phyloP scores from a whole-genome alignment of 2,329 filamentous ascomycete species.

The Pseudogymnoascus sp. region DNA sequence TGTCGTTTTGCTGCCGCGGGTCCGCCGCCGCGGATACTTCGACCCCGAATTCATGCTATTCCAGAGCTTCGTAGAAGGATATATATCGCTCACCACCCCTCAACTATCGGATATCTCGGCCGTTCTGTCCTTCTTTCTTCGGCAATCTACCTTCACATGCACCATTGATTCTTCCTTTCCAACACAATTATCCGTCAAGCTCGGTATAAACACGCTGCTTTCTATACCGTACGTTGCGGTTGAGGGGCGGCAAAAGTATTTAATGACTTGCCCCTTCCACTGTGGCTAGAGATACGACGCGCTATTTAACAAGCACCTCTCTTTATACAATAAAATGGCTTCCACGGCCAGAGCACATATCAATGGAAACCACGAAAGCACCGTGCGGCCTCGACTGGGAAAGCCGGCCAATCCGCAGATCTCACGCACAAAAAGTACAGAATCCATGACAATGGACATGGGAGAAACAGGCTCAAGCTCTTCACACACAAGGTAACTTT shows the following conservation, averaged over 20 bases:
- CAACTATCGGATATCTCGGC: neutral
- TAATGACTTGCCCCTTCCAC: neutral
- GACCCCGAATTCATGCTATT: neutral
- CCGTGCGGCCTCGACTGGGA: conserved; percentile 17
- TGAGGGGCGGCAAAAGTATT: conserved; percentile 4
- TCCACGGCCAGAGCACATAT: neutral
- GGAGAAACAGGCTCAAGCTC: conserved; percentile 21
- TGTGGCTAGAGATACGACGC: conserved; percentile 5
- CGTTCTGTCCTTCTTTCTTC: neutral
- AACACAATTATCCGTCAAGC: neutral
- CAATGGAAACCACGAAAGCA: conserved; percentile 22
- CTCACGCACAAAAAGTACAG: conserved; percentile 22
- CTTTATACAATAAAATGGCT: neutral
- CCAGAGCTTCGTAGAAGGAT: neutral
- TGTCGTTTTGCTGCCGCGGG: conserved; percentile 1
- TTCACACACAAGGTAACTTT: conserved; percentile 25
- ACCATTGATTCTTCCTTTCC: neutral
- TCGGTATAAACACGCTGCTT: neutral
- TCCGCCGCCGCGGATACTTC: neutral
- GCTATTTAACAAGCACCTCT: neutral
- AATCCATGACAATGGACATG: conserved; percentile 16
- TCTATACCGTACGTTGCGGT: neutral
- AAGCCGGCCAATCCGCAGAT: conserved; percentile 24
- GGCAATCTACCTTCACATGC: neutral
- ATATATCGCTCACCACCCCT: neutral